These are phyloP conservation scores for Novymonas esmeraldas DNA, from an alignment of 208 protist species.

Conservation along the genomic window DNA sequence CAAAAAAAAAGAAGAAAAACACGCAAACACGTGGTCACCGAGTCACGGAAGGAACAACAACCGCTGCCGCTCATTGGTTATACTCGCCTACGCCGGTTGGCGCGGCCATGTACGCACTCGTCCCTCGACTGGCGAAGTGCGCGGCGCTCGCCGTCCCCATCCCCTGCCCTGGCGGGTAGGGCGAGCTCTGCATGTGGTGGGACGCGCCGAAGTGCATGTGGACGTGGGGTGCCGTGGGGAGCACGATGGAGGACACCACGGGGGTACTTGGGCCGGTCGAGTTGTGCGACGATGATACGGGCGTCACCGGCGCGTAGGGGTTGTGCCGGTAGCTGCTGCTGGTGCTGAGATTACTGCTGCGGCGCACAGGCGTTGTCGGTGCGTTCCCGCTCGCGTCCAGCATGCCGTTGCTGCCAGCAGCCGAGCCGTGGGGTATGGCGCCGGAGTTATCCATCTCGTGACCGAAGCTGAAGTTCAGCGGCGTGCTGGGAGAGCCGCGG, in stretches of 20 bases:
- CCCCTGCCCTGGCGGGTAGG: constrained; percentile 8
- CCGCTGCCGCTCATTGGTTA: not conserved
- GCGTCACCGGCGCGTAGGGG: constrained; percentile 66
- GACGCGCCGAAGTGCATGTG: constrained; percentile 29
- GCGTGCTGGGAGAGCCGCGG: constrained; percentile 35
- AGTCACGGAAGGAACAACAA: constrained; percentile 1
- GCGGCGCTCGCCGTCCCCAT: constrained; percentile 5
- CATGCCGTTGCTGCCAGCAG: constrained; percentile 10
- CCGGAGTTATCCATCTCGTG: constrained; percentile 28
- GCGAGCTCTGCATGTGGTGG: constrained; percentile 20
- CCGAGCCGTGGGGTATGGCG: constrained; percentile 2
- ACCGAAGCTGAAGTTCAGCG: constrained; percentile 54
- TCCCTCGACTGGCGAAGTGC: constrained; percentile 30
- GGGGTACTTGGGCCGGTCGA: constrained; percentile 32
- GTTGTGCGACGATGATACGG: constrained; percentile 34
- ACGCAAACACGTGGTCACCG: not conserved
- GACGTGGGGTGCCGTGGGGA: constrained; percentile 12
- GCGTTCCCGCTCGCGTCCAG: constrained; percentile 19
- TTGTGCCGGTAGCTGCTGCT: constrained; percentile 65
- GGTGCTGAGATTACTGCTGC: constrained; percentile 45
- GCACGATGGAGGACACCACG: constrained; percentile 10
- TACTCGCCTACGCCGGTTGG: constrained; percentile 2
- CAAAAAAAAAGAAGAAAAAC: constrained; percentile 6
- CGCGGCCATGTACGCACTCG: constrained; percentile 19
- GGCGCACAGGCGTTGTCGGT: constrained; percentile 31